Percentiles rank a stretch among this genome's conserved stretches.
These are phyloP conservation scores for Malassezia nana DNA, from an alignment of 1,284 basidiomycete genomes.

Conservation along the genomic window DNA sequence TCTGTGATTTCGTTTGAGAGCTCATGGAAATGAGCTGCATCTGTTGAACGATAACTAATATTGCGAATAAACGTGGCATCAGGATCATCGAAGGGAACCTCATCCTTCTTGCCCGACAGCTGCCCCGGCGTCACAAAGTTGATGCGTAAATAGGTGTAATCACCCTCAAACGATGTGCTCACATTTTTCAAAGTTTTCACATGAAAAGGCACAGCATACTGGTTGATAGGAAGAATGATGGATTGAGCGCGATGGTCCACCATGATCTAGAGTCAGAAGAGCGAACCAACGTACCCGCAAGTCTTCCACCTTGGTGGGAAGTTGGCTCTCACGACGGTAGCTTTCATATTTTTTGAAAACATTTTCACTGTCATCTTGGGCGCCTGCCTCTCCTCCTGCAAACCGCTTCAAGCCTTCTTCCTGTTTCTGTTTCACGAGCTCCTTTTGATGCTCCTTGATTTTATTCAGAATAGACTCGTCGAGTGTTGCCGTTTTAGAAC, in stretches of 20 bases:
- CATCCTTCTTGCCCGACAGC: constrained; percentile 95
- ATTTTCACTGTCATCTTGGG: constrained; percentile 58
- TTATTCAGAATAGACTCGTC: constrained; percentile 60
- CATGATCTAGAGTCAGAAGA: constrained; percentile 58
- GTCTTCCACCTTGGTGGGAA: constrained; percentile 56
- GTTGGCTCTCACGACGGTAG: constrained; percentile 82
- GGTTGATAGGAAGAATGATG: constrained; percentile 82
- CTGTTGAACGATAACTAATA: constrained; percentile 81
- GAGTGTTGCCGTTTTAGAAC: constrained; percentile 65
- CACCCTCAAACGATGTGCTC: constrained; percentile 92
- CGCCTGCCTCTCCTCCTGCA: constrained; percentile 55
- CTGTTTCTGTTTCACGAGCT: constrained; percentile 70
- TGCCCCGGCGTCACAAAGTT: constrained; percentile 99
- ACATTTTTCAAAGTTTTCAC: constrained; percentile 98
- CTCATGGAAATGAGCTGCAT: constrained; percentile 76
- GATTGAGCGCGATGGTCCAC: constrained; percentile 84
- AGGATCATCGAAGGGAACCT: constrained; percentile 97
- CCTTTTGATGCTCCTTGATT: constrained; percentile 80
- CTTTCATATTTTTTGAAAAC: constrained; percentile 87
- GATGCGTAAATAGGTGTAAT: constrained; percentile 86
- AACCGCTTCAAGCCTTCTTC: constrained; percentile 72
- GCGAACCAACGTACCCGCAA: constrained; percentile 13
- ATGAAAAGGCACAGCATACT: constrained; percentile 93
- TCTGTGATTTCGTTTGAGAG: constrained; percentile 87
- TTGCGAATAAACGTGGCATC: constrained; percentile 94